phyloP scores from a whole-genome alignment of 2,329 filamentous ascomycete genomes.

The Pezicula carpinea region DNA sequence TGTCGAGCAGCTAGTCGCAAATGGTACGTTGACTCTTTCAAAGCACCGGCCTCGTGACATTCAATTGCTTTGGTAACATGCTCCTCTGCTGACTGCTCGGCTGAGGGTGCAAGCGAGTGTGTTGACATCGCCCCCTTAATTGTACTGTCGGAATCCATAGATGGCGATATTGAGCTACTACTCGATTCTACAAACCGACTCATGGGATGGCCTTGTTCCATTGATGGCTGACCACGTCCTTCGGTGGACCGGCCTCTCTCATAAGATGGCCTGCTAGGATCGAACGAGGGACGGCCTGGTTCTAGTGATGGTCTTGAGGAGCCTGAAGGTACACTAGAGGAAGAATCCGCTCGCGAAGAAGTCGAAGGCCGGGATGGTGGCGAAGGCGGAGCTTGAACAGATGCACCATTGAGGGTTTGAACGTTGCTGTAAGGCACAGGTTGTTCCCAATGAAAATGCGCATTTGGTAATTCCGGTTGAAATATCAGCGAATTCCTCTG shows the following conservation, averaged over 20 bases:
- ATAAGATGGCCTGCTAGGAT: conserved; percentile 40
- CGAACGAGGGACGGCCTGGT: conserved; percentile 44
- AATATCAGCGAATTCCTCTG: conserved; percentile 63
- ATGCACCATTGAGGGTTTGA: conserved; percentile 38
- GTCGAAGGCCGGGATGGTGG: conserved; percentile 57
- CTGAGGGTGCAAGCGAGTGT: conserved; percentile 48
- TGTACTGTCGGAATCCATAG: conserved; percentile 14
- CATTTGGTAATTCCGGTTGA: conserved; percentile 44
- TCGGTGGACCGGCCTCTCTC: conserved; percentile 39
- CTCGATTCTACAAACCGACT: conserved; percentile 22
- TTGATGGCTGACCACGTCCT: conserved; percentile 37
- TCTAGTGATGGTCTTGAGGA: conserved; percentile 46
- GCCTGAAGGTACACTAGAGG: conserved; percentile 12
- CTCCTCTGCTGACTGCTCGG: conserved; percentile 76
- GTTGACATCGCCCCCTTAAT: conserved; percentile 36
- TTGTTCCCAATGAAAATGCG: conserved; percentile 62
- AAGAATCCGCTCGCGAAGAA: conserved; percentile 34
- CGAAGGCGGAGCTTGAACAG: conserved; percentile 48
- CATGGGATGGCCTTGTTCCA: conserved; percentile 31
- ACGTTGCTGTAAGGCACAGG: conserved; percentile 37
- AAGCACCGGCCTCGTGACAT: conserved; percentile 78
- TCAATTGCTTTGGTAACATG: conserved; percentile 88
- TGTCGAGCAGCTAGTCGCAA: conserved; percentile 82
- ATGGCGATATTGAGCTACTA: background rate
- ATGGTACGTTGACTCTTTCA: conserved; percentile 95